These are phyloP conservation scores for Tilletia setariae DNA, from an alignment of 1,284 basidiomycete species.

Conservation along the genomic window DNA sequence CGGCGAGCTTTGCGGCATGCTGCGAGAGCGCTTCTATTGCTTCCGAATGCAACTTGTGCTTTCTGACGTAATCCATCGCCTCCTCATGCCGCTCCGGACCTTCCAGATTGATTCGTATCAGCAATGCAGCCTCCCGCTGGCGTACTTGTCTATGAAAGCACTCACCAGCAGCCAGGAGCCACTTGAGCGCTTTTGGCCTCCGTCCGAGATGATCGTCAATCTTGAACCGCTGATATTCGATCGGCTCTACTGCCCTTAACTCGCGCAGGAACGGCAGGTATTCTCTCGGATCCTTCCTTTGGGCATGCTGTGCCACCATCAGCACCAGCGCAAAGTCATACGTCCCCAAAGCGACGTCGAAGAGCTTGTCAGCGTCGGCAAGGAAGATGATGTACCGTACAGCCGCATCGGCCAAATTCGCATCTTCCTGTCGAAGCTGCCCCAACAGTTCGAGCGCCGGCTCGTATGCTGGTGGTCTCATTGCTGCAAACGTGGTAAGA, in stretches of 20 bases:
- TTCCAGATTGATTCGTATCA: background rate
- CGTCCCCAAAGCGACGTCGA: slow-evolving; percentile 94
- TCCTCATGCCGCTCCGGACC: slow-evolving; percentile 67
- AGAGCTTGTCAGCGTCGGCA: slow-evolving; percentile 85
- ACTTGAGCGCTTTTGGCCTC: slow-evolving; percentile 69
- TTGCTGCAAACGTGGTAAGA: slow-evolving; percentile 86
- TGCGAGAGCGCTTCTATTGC: slow-evolving; percentile 29
- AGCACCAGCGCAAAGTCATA: slow-evolving; percentile 95
- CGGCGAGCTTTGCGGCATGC: slow-evolving; percentile 20
- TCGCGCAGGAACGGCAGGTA: slow-evolving; percentile 94
- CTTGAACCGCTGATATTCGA: slow-evolving; percentile 75
- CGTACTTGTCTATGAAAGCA: background rate
- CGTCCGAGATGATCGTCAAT: slow-evolving; percentile 91
- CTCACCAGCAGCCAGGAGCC: slow-evolving; percentile 72
- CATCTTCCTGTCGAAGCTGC: slow-evolving; percentile 68
- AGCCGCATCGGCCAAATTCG: slow-evolving; percentile 82
- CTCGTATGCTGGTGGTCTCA: slow-evolving; percentile 86
- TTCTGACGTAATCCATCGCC: slow-evolving; percentile 73
- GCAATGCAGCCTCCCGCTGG: too few relatives aligned
- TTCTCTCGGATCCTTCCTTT: slow-evolving; percentile 94
- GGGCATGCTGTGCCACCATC: slow-evolving; percentile 93
- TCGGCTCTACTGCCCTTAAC: slow-evolving; percentile 72
- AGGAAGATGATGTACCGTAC: slow-evolving; percentile 99
- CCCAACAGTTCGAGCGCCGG: slow-evolving; percentile 75
- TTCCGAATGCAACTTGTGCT: slow-evolving; percentile 66